A percentile compares a stretch with the other conserved stretches of the same genome.
These are phyloP conservation scores for Hebeloma cylindrosporum DNA, from an alignment of 768 basidiomycete species.

Conservation along the genomic window DNA sequence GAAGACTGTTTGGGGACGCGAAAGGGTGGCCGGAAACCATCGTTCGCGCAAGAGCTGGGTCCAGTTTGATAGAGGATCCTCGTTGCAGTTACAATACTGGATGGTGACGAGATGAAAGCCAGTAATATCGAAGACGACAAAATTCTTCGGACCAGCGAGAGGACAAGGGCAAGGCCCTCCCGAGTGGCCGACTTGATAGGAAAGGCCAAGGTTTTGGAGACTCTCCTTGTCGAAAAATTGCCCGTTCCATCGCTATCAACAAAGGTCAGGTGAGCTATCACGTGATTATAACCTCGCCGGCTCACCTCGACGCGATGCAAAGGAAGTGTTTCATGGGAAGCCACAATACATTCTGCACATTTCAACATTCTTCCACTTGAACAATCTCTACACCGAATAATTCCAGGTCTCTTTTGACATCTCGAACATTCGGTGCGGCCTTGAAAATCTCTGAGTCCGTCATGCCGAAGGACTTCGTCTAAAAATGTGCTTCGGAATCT, in stretches of 20 bases:
- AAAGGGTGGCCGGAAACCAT: constrained; percentile 11
- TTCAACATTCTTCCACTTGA: background rate
- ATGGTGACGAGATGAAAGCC: constrained; percentile 12
- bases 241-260: constrained; percentile 9
- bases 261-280: background rate
- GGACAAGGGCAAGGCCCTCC: constrained; percentile 13
- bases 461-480: background rate
- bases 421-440: background rate
- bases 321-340: background rate
- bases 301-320: constrained; percentile 15
- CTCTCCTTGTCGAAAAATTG: constrained; percentile 9
- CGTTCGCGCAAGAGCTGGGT: constrained; percentile 8
- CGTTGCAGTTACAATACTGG: constrained; percentile 12
- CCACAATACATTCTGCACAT: constrained; percentile 6
- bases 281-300: background rate
- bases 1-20: constrained; percentile 8
- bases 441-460: background rate
- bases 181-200: constrained; percentile 15
- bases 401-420: too few relatives aligned
- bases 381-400: constrained; percentile 11
- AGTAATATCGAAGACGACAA: constrained; percentile 13
- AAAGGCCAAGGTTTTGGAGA: constrained; percentile 9
- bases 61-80: background rate
- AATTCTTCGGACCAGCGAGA: background rate
- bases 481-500: background rate